These are phyloP conservation scores for Plasmodium fragile DNA, from an alignment of 169 alveolate species.

Conservation along the genomic window DNA sequence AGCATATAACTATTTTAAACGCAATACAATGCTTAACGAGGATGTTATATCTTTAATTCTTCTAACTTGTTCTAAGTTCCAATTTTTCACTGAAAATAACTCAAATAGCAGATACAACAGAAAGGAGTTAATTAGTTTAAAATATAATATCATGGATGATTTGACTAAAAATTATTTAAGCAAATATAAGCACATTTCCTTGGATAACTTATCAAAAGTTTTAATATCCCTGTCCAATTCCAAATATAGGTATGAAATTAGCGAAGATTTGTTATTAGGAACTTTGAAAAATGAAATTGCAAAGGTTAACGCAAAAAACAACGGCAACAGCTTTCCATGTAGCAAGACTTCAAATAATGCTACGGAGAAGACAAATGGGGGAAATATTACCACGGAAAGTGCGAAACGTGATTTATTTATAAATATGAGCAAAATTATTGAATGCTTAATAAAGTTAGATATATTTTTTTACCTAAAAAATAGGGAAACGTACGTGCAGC, in stretches of 20 bases:
- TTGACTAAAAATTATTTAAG: constrained; percentile 55
- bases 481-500: constrained; percentile 13
- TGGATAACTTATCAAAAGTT: constrained; percentile 62
- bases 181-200: constrained; percentile 36
- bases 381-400: constrained; percentile 8
- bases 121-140: constrained; percentile 50
- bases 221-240: constrained; percentile 70
- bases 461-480: constrained; percentile 58
- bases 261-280: constrained; percentile 35
- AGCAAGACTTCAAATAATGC: background rate
- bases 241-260: constrained; percentile 44
- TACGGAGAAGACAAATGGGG: constrained; percentile 33
- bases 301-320: constrained; percentile 5
- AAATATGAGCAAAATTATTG: constrained; percentile 65
- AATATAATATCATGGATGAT: constrained; percentile 70
- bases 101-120: constrained; percentile 44
- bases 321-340: background rate
- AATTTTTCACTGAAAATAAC: constrained; percentile 57
- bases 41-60: constrained; percentile 60
- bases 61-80: constrained; percentile 67
- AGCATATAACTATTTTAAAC: constrained; percentile 46
- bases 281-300: constrained; percentile 48
- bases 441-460: constrained; percentile 73
- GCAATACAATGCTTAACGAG: constrained; percentile 37
- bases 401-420: constrained; percentile 27